Evolutionary conservation across 805 yeast genomes (phyloP).

Genomic region (Candida nemodendra): DNA sequence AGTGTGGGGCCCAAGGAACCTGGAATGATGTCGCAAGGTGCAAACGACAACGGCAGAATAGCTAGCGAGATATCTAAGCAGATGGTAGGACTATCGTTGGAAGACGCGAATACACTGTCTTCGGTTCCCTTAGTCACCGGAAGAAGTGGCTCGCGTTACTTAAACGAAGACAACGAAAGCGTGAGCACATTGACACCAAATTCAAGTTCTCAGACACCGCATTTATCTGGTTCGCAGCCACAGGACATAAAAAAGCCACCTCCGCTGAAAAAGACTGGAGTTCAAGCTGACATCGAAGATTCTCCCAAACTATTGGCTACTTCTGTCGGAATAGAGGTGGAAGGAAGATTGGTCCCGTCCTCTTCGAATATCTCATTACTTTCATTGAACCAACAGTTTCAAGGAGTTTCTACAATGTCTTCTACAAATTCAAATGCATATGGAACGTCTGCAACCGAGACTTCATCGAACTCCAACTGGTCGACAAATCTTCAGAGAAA

Average conservation of each 20-base stretch:
- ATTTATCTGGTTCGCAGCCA: conserved; percentile 5
- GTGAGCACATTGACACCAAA: conserved; percentile 14
- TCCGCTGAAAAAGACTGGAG: conserved; percentile 1
- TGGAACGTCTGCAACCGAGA: conserved; percentile 7
- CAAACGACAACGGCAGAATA: too few relatives aligned
- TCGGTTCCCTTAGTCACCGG: too few relatives aligned
- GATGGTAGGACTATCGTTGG: too few relatives aligned
- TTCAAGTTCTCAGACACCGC: conserved; percentile 3
- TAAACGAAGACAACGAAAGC: conserved; percentile 8
- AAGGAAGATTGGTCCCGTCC: conserved; percentile 34
- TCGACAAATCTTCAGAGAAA: conserved; percentile 16
- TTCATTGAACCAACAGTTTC: conserved; percentile 31
- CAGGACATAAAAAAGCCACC: conserved; percentile 10
- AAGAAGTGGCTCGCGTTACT: too few relatives aligned
- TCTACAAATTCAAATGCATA: conserved; percentile 3
- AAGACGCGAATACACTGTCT: too few relatives aligned
- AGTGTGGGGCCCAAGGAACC: too few relatives aligned
- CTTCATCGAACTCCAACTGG: conserved; percentile 8
- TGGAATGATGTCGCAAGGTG: too few relatives aligned
- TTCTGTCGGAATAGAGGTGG: conserved; percentile 34
- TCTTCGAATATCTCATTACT: conserved; percentile 36
- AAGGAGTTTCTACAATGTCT: conserved; percentile 8
- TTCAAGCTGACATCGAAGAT: conserved; percentile 14
- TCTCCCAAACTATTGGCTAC: conserved; percentile 36
- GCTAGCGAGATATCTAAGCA: too few relatives aligned